These are phyloP conservation scores for Lepraria neglecta DNA, from an alignment of 495 filamentous ascomycete genomes.

Conservation along the genomic window DNA sequence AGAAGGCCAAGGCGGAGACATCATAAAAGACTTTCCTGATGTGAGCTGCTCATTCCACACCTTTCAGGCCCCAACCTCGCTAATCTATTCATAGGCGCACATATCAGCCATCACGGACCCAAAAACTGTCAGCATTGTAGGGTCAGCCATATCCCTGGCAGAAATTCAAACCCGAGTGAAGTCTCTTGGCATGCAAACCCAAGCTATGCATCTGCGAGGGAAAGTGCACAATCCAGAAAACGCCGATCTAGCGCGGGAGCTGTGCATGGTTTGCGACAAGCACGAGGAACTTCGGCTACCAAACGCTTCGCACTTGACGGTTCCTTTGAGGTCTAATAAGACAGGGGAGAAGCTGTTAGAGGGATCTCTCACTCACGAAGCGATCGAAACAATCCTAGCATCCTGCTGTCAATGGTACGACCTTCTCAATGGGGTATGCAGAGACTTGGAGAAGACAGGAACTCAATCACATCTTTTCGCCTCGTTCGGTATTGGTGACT, in stretches of 20 bases:
- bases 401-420: slow-evolving; percentile 34
- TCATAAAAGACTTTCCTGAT: slow-evolving; percentile 26
- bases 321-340: slow-evolving; percentile 31
- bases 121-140: slow-evolving; percentile 30
- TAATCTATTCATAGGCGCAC: slow-evolving; percentile 24
- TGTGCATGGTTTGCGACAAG: slow-evolving; percentile 25
- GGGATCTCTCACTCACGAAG: slow-evolving; percentile 30
- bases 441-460: slow-evolving; percentile 23
- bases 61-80: neutral
- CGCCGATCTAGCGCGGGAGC: slow-evolving; percentile 23
- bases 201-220: slow-evolving; percentile 22
- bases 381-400: slow-evolving; percentile 30
- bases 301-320: slow-evolving; percentile 23
- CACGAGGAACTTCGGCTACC: slow-evolving; percentile 26
- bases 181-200: slow-evolving; percentile 14
- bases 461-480: slow-evolving; percentile 23
- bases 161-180: slow-evolving; percentile 19
- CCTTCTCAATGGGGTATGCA: slow-evolving; percentile 26
- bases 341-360: slow-evolving; percentile 22
- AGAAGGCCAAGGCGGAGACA: slow-evolving; percentile 30
- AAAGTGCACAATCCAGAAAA: slow-evolving; percentile 36
- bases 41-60: slow-evolving; percentile 7
- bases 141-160: slow-evolving; percentile 19
- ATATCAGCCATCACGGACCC: slow-evolving; percentile 34
- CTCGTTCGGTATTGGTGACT: slow-evolving; percentile 32